Base-by-base conservation (phyloP, 2,329 filamentous ascomycete genomes). In the Malbranchea cinnamomea region DNA sequence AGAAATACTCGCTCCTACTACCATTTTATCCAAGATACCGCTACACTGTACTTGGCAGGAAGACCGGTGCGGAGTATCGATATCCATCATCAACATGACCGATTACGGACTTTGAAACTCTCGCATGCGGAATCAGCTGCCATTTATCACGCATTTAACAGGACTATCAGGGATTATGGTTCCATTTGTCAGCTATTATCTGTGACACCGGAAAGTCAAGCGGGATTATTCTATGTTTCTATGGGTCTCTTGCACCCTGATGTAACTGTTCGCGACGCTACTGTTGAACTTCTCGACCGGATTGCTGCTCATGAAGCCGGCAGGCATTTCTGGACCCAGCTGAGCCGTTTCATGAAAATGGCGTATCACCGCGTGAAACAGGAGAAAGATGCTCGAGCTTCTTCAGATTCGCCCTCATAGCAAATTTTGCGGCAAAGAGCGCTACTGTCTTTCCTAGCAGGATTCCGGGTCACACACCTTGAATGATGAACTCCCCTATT, bases 1-100 rank as follows among this genome's bases (percentile, higher is more conserved):
- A 74, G 89, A 42, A 91, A 83, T 40, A 95, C 89, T 1, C 69
- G 89, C 37, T 92, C 82, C 47, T 98, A 98, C 50, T 93, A 91
- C 57, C 84, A 81, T 41, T 95, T 83, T 49, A 87, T 95, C 39
- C 82, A 92, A 62, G 81, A 58, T 34, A 52, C 57, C n/a, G 53
- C 55, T 12, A 43, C 52, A 22, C 48, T 51, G 37, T 54, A 52
- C 33, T 50, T 45, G 29, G 47, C 53, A n/a, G 47, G 53, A 8
- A 48, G 47, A 23, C 50, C 49, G 34, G 48, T 58, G 41, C 56
- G 54, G 47, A 47, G 49, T 30, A 43, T 60, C 15, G 89, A 98
- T 50, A 61, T 98, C 6, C 75, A 85, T 42, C 85, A 95, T 53
- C 77, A 94, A 51, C 83, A 94, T 52, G 87, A 95, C 54, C 81